Evolutionary conservation across 177 flowering plant genomes (phyloP).

Genomic region (Vitis hybrid): DNA sequence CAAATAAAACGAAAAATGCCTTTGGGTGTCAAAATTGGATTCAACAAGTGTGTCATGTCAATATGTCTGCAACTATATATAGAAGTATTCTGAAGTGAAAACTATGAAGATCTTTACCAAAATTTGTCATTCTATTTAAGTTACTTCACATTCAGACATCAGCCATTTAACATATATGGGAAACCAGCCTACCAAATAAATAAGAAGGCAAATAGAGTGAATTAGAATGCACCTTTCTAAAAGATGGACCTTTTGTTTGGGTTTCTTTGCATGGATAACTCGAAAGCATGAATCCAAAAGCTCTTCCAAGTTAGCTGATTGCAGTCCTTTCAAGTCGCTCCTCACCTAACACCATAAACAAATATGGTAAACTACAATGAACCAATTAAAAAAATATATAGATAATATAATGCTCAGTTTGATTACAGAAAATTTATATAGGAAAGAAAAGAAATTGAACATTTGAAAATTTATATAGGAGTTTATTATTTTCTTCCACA

Average conservation of each 20-base stretch:
- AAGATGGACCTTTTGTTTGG: constrained; percentile 57
- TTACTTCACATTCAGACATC: background rate
- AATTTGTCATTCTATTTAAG: too few relatives aligned
- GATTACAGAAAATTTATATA: background rate
- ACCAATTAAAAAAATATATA: too few relatives aligned
- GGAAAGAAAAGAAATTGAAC: background rate
- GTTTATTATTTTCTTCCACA: too few relatives aligned
- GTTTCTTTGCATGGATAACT: constrained; percentile 55
- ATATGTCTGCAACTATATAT: too few relatives aligned
- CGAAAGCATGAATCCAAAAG: constrained; percentile 45
- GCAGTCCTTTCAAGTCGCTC: constrained; percentile 72
- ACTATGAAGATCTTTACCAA: too few relatives aligned
- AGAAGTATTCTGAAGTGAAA: too few relatives aligned
- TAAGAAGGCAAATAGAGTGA: background rate
- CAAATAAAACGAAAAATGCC: too few relatives aligned
- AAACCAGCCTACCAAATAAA: background rate
- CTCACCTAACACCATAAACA: constrained; percentile 52
- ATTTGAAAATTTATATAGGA: too few relatives aligned
- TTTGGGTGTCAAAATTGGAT: too few relatives aligned
- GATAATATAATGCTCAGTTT: too few relatives aligned
- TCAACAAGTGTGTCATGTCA: too few relatives aligned
- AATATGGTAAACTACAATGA: background rate
- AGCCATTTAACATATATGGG: too few relatives aligned
- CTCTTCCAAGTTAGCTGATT: constrained; percentile 60
- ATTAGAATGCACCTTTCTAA: constrained; percentile 55